phyloP scores from a whole-genome alignment of 768 basidiomycete genomes.

The Russula emetica region DNA sequence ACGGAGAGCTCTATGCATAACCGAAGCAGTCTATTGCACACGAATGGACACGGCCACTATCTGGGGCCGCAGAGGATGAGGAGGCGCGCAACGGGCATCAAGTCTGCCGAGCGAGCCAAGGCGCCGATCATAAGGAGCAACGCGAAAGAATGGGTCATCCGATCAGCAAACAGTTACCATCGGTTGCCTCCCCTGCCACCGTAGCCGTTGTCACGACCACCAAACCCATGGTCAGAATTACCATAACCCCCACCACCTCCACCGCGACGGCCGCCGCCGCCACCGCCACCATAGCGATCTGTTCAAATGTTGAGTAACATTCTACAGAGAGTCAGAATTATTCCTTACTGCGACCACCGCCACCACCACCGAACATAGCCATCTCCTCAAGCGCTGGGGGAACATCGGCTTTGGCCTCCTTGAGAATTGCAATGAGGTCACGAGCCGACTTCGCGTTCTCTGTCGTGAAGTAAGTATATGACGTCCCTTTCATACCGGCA shows the following conservation, averaged over 20 bases:
- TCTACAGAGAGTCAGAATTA: not conserved
- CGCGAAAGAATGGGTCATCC: not conserved
- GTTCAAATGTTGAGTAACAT: constrained; percentile 19
- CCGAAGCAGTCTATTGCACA: constrained; percentile 19
- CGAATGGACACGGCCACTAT: constrained; percentile 8
- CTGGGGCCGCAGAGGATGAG: not conserved
- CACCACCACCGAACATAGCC: constrained; percentile 80
- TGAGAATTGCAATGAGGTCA: constrained; percentile 80
- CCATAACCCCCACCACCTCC: constrained; percentile 42
- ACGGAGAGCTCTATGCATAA: constrained; percentile 18
- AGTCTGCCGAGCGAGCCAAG: not conserved
- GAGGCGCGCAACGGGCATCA: constrained; percentile 1
- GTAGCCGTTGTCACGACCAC: constrained; percentile 43
- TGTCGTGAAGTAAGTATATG: constrained; percentile 95
- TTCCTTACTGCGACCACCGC: constrained; percentile 63
- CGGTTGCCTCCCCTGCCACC: constrained; percentile 33
- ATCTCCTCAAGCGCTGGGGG: constrained; percentile 93
- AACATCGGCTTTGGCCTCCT: constrained; percentile 80
- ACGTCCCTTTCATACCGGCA: constrained; percentile 86
- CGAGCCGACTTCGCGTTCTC: constrained; percentile 94
- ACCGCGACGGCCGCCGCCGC: constrained; percentile 47
- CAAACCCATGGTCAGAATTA: constrained; percentile 42
- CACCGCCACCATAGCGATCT: constrained; percentile 59
- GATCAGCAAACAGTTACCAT: constrained; percentile 30
- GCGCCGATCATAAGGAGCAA: not conserved